Evolutionary conservation across 2,329 filamentous ascomycete species (phyloP).

Genomic region (Cadophora sp.): DNA sequence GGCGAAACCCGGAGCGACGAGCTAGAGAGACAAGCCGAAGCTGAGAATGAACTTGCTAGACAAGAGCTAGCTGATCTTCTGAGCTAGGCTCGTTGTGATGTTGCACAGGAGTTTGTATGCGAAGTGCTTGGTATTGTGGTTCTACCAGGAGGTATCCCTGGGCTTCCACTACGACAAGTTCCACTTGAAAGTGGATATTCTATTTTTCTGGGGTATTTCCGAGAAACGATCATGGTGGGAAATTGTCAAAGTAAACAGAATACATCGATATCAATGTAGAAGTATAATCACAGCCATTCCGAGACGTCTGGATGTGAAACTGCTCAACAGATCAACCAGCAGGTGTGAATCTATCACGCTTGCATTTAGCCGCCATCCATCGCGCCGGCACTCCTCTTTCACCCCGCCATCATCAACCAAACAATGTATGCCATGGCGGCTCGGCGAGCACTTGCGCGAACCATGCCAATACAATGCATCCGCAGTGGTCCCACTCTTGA

Average conservation of each 20-base stretch:
- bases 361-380: conserved; percentile 21
- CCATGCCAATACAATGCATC: conserved; percentile 3
- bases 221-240: neutral
- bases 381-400: conserved; percentile 20
- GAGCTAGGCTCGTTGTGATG: neutral
- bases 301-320: neutral
- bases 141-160: too few relatives aligned
- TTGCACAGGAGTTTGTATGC: neutral
- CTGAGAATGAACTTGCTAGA: neutral
- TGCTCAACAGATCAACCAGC: neutral
- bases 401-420: conserved; percentile 15
- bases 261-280: neutral
- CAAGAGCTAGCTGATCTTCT: neutral
- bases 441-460: neutral
- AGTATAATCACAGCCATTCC: neutral
- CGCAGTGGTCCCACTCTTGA: conserved; percentile 24
- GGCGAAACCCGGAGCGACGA: neutral
- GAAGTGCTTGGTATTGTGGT: too few relatives aligned
- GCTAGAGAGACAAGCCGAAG: neutral
- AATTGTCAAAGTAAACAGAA: neutral
- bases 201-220: neutral
- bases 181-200: neutral
- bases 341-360: conserved; percentile 9
- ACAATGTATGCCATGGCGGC: conserved; percentile 16
- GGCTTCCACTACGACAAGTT: neutral